Base-by-base conservation (phyloP, 2,329 filamentous ascomycete species). In the Cladophialophora chaetospira region DNA sequence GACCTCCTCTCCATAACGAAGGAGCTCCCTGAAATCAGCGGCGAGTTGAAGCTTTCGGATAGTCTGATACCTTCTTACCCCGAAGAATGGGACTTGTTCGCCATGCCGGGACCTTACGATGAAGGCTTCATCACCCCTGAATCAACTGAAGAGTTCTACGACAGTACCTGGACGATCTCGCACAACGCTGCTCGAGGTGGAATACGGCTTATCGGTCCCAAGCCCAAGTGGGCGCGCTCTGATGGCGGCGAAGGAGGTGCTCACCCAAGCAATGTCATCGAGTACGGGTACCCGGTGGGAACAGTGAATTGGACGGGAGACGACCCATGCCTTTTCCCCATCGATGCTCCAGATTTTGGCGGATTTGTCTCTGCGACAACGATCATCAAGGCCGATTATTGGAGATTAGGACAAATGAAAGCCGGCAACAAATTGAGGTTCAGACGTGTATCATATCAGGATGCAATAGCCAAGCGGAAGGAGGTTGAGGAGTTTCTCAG, bases 181-280 rank as follows among this genome's bases (percentile, higher is more conserved):
- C 83, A 87, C 63, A 86, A 87, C 57, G 79, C 81, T 0, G 81
- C 80, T 10, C 74, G 85, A 55, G 82, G 79, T 36, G 85, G 83
- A 0, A 82, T 87, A 23, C 77, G 84, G 5, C 73, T 88, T 0
- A 69, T 83, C 1, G 84, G 84, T 0, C 82, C 83, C 0, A 76
- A 78, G 0, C 82, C 82, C 0, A 76, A 79, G 60, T 88, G 81
- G 79, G 81, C 82, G 11, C 73, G 85, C 5, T 68, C 76, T 28
- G 78, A 83, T 61, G 85, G 84, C 9, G 85, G 84, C 0, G 83
- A 85, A 58, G 85, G 83, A 5, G 85, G 85, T 9, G 77, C 80
- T 0, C 85, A 88, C 67, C 85, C 85, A 0, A 79, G 75, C 29
- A 85, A 86, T 59, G 64, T 82, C 13, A 76, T 82, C 19, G 81